A percentile compares a stretch with the other conserved stretches of the same genome.
Conservation (phyloP, 2,329 filamentous ascomycete species). For the Blastomyces parvus region DNA sequence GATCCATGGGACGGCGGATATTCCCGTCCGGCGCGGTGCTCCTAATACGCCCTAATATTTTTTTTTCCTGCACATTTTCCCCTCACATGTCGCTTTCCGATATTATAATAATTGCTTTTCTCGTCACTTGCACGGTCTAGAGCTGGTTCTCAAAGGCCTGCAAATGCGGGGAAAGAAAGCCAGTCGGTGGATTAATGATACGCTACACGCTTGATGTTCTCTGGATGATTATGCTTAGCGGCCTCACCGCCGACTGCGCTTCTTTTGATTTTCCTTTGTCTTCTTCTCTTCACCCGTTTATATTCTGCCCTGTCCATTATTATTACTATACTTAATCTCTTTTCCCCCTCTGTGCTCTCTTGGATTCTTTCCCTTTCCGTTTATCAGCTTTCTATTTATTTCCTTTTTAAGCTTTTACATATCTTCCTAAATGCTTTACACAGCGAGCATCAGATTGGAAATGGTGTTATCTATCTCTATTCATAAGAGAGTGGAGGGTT, state of each 20-base stretch:
- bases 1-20: not conserved
- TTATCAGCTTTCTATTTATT: not conserved
- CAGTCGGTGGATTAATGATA: not conserved
- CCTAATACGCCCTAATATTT: not conserved
- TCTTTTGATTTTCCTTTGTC: not conserved
- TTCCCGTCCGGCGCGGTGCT: not conserved
- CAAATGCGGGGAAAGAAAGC: not conserved
- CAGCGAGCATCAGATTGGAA: slow-evolving; percentile 2
- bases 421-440: not conserved
- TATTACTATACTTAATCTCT: not conserved
- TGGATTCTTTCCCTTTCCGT: not conserved
- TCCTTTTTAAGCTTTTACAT: not conserved
- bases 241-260: not conserved
- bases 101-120: not conserved
- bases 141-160: slow-evolving; percentile 5
- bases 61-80: not conserved
- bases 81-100: not conserved
- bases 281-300: not conserved
- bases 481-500: not conserved
- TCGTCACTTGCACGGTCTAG: not conserved
- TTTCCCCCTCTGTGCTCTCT: no score
- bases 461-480: slow-evolving; percentile 4
- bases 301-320: not conserved
- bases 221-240: not conserved
- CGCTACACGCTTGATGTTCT: not conserved